Percentiles rank a stretch among this genome's conserved stretches.
Evolutionary conservation across 2,329 filamentous ascomycete genomes (phyloP).

Genomic region (Thelonectria discophora): DNA sequence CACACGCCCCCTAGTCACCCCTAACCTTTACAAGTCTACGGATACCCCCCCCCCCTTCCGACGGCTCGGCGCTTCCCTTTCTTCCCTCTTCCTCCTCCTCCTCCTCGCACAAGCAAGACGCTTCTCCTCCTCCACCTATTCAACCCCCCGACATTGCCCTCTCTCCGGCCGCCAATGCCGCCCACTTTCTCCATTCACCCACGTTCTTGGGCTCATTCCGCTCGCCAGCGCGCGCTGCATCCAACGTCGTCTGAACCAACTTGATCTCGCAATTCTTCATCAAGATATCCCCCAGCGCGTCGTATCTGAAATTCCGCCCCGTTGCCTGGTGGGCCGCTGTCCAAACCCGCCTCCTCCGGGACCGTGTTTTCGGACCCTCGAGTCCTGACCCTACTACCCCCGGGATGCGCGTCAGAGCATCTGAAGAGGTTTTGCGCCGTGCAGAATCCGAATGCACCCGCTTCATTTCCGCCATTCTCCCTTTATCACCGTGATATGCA

Average conservation of each 20-base stretch:
- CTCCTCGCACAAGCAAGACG: slow-evolving; percentile 35
- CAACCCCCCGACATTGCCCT: slow-evolving; percentile 22
- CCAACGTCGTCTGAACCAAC: slow-evolving; percentile 27
- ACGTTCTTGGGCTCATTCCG: slow-evolving; percentile 73
- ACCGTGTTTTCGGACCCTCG: slow-evolving; percentile 17
- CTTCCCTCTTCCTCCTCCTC: slow-evolving; percentile 33
- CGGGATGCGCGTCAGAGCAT: slow-evolving; percentile 2
- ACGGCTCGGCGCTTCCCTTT: slow-evolving; percentile 26
- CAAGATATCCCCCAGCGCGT: slow-evolving; percentile 24
- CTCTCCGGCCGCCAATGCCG: slow-evolving; percentile 35
- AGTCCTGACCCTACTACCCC: no score
- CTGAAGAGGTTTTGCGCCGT: neutral
- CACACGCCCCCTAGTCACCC: slow-evolving; percentile 9
- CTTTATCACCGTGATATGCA: neutral
- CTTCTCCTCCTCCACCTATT: slow-evolving; percentile 44
- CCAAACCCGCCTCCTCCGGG: slow-evolving; percentile 30
- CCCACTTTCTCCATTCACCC: slow-evolving; percentile 46
- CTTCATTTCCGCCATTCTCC: neutral
- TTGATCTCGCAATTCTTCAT: neutral
- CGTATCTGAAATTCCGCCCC: slow-evolving; percentile 15
- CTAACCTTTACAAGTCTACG: neutral
- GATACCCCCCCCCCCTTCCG: slow-evolving; percentile 13
- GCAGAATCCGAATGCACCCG: neutral
- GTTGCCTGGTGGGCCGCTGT: slow-evolving; percentile 26
- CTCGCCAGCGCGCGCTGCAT: slow-evolving; percentile 56